Evolutionary conservation across 768 basidiomycete genomes (phyloP), one percentile per base, ranked within the genome.

Genomic region (Pleurotus pulmonarius): DNA sequence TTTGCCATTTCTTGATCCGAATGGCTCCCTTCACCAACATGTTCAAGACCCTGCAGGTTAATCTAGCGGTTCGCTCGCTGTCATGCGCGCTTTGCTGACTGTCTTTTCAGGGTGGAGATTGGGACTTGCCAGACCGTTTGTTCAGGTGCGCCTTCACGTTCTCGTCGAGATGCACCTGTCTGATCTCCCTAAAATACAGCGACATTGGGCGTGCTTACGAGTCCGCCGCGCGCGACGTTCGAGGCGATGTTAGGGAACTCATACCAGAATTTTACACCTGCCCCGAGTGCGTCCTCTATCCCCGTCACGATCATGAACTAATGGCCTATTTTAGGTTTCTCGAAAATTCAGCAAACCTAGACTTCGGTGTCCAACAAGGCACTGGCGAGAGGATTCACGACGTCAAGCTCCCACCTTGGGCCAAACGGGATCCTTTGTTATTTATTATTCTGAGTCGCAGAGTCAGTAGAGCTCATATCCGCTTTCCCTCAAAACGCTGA

Each of bases 201-300:
- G 88, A 94, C 60, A 74, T 97, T 8, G 75, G 81, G n/a, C 78
- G 90, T 57, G 81, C 94, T 2, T 96, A 92, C 68, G 80, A 83
- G 37, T 94, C 92, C 13, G 94, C 94, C 34, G 87, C 93, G 1
- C 72, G 81, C 37, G 94, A 97, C 64, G 81, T 91, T 51, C 78
- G 95, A 45, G 94, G 94, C 16, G 95, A 98, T 69, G 94, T 98
- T 4, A 80, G 95, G 57, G 95, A 98, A 65, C 77, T 98, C 24
- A 93, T 96, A 13, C 92, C 94, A 0, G 93, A 94, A 63, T 94
- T 92, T 67, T 94, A 80, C 60, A 88, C 86, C 2, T 89, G 84
- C 59, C 91, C 91, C 20, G 91, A 93, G 89, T 88, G 29, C 22
- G 16, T 45, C 24, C 4, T 26, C 39, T 38, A 46, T 25, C 18